A percentile compares a stretch with the other conserved stretches of the same genome.
Conservation (phyloP, 139 green algal species). For the Volvox reticuliferus region DNA sequence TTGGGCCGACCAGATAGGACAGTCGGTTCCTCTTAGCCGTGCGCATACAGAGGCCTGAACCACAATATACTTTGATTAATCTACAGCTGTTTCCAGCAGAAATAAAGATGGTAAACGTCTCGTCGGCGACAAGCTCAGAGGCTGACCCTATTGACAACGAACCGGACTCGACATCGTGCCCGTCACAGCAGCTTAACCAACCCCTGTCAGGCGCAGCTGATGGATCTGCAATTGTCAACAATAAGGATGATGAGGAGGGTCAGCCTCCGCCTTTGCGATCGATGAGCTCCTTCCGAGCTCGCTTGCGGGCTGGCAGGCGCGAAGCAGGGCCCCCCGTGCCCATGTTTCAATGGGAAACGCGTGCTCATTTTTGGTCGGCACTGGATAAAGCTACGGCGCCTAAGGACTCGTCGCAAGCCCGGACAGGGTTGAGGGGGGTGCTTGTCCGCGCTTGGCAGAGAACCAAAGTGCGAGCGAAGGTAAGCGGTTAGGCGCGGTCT, state of each 20-base stretch:
- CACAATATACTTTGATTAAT: neutral
- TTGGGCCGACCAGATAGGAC: neutral
- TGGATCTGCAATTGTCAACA: neutral
- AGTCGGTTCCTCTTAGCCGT: neutral
- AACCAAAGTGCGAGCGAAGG: neutral
- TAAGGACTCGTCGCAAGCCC: neutral
- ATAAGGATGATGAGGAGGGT: neutral
- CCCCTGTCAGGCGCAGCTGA: neutral
- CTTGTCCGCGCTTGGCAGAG: neutral
- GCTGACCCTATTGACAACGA: neutral
- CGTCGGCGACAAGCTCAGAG: neutral
- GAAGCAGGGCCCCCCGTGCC: neutral
- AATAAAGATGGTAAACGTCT: neutral
- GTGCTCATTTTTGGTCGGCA: conserved; percentile 28
- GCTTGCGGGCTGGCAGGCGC: neutral
- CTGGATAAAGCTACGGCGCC: conserved; percentile 1
- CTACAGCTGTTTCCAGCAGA: too few relatives aligned
- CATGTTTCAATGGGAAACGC: conserved; percentile 25
- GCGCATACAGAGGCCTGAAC: neutral
- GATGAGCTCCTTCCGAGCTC: conserved; percentile 1
- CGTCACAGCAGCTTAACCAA: neutral
- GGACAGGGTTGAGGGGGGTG: neutral
- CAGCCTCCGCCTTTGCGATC: neutral
- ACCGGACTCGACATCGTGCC: neutral
- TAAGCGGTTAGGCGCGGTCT: neutral